Percentiles rank a stretch among this genome's conserved stretches.
Conservation (phyloP, 139 green algal genomes). For the Chlorella sp. region DNA sequence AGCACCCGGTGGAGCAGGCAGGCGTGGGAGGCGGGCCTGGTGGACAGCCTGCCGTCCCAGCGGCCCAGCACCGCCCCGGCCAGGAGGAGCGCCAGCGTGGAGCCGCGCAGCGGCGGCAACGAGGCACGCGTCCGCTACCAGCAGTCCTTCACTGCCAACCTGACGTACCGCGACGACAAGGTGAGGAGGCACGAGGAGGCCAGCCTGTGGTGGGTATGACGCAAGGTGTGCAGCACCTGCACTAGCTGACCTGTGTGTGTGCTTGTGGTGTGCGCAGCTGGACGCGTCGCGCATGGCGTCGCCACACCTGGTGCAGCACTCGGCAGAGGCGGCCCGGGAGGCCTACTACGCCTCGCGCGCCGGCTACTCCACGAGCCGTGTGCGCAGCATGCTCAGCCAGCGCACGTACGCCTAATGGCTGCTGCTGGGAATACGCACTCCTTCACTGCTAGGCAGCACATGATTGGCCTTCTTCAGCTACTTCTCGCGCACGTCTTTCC, state of each 20-base stretch:
- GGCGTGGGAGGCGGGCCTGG: not conserved
- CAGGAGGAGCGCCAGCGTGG: not conserved
- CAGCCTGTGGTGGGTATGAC: not conserved
- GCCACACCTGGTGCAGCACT: conserved; percentile 3
- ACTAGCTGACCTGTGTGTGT: not conserved
- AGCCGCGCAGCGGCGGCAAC: conserved; percentile 1
- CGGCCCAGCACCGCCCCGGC: conserved; percentile 13
- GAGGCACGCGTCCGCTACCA: conserved; percentile 20
- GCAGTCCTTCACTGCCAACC: not conserved
- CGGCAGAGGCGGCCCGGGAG: not conserved
- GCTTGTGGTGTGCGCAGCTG: conserved; percentile 13
- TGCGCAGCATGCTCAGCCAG: not conserved
- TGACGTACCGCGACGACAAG: conserved; percentile 34
- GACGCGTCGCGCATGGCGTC: not conserved
- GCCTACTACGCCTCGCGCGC: conserved; percentile 10
- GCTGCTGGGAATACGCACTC: too few relatives aligned
- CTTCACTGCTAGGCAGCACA: too few relatives aligned
- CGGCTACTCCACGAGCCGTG: conserved; percentile 12
- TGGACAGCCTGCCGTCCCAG: not conserved
- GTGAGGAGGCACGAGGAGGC: conserved; percentile 1
- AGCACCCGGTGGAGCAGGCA: not conserved
- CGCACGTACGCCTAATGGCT: not conserved
- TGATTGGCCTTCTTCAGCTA: too few relatives aligned
- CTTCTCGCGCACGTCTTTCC: too few relatives aligned
- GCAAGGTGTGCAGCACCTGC: not conserved